phyloP scores from a whole-genome alignment of 192 early-diverging fungal species.

The Ramicandelaber brevisporus region DNA sequence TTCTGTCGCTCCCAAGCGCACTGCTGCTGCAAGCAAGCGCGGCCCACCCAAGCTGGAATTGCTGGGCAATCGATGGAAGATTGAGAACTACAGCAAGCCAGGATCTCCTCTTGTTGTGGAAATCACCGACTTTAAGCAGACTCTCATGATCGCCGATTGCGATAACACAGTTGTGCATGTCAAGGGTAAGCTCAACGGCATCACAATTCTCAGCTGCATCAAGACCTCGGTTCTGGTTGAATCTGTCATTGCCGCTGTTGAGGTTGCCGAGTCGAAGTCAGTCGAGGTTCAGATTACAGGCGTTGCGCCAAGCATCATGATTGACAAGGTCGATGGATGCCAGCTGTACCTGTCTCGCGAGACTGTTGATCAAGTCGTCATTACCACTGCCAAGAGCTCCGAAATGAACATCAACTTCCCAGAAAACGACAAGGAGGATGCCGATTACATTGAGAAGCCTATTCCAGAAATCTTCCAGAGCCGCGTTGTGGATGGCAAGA shows the following conservation, averaged over 20 bases:
- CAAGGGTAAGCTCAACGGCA: slow-evolving; percentile 76
- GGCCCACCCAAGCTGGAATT: slow-evolving; percentile 48
- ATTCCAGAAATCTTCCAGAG: slow-evolving; percentile 86
- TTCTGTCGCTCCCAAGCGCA: not conserved
- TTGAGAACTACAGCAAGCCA: slow-evolving; percentile 61
- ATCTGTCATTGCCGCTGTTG: slow-evolving; percentile 56
- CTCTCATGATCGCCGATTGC: slow-evolving; percentile 88
- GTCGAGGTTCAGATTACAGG: slow-evolving; percentile 67
- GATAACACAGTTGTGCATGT: slow-evolving; percentile 70
- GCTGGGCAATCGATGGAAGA: slow-evolving; percentile 80
- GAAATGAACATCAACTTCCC: slow-evolving; percentile 73
- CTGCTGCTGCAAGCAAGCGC: slow-evolving; percentile 4
- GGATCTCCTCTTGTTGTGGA: slow-evolving; percentile 38
- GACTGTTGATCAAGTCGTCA: slow-evolving; percentile 42
- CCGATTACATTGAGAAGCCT: slow-evolving; percentile 59
- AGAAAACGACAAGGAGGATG: slow-evolving; percentile 35
- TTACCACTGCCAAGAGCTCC: slow-evolving; percentile 81
- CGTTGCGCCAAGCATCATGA: slow-evolving; percentile 49
- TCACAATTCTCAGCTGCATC: slow-evolving; percentile 67
- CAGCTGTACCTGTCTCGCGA: slow-evolving; percentile 69
- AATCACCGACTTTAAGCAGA: slow-evolving; percentile 54
- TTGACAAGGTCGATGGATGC: slow-evolving; percentile 86
- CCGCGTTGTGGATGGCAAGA: slow-evolving; percentile 51
- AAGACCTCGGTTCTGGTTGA: slow-evolving; percentile 72
- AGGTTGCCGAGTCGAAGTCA: slow-evolving; percentile 77